Base-by-base conservation (phyloP, 257 asterid genomes). In the Anisodus tanguticus region DNA sequence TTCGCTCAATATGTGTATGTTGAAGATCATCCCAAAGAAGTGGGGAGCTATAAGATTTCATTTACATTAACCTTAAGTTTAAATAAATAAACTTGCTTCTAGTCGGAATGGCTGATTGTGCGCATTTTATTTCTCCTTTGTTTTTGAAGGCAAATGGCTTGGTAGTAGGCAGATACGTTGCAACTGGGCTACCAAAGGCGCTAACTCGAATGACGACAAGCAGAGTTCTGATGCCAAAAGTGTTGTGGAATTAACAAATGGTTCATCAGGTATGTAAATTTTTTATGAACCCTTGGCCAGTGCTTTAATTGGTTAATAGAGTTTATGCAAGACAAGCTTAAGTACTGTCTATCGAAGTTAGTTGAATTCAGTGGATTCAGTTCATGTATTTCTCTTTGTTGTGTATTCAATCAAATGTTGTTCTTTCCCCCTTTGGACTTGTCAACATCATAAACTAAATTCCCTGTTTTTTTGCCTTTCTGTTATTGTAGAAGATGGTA, bases 81-180 rank as follows among this genome's bases (percentile, higher is more conserved):
- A 26, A n/a, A 47, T 43, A 31, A 1, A 70, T 43, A 9, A 70
- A 43, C 55, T 70, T 70, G 79, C 79, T 70, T 45, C 59, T 72
- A 72, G 31, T 45, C 41, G 37, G 53, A 31, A 58, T 88, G 86
- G 68, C 62, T 37, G 86, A 19, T 6, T 83, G 84, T 11, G 10
- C 10, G 22, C 66, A 22, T 71, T 39, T 64, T 68, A 41, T 13
- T 55, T 83, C 49, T 62, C 16, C 60, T 80, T 16, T 54, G 11
- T 60, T 72, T 81, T 67, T 81, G 80, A 90, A 95, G 98, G 98
- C 80, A 94, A 95, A 87, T 95, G 98, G 98, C 95, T 95, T 83
- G 98, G 98, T 47, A 95, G 94, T 89, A 92, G 98, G 89, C 98
- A 94, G 89, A 95, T 95, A 79, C 97, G 99, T 59, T 95, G 99